Evolutionary conservation across 495 filamentous ascomycete species (phyloP), one percentile per base, ranked within the genome.

Genomic region (Podospora pseudoanserina): DNA sequence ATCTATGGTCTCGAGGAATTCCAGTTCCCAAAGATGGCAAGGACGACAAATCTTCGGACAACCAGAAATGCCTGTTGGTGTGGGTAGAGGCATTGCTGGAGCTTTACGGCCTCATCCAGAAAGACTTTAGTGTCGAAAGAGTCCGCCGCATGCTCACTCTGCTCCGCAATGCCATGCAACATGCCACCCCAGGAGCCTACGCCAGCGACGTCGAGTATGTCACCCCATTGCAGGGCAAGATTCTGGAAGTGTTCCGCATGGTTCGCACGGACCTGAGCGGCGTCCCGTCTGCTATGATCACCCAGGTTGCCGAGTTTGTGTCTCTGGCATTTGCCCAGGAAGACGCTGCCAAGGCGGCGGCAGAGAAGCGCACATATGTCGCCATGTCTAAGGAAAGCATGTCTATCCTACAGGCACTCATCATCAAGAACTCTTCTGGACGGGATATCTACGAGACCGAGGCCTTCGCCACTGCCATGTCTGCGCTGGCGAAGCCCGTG

Each of bases 301-400:
- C 81, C 49, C 86, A 89, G 59, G 82, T 94, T 18, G 84, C 91
- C 5, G 84, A 90, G 49, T 86, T 96, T 57, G 85, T 87, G 20
- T 87, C 86, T 0, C 74, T 99, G 16, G 86, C 92, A 3, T 92
- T 90, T 74, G 74, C 77, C 5, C 74, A 77, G 54, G 74, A 75
- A 5, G 68, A 76, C 30, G 39, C 73, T 4, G 69, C 74, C 23
- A 74, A 77, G 64, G 79, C 76, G 3, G 70, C 71, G 4, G 61
- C 77, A 2, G 77, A 79, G 66, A 86, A 82, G 68, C 88, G 90
- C 2, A 93, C 91, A 1, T 97, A 91, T 74, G 87, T 99, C 61
- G 93, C 95, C 19, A 86, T 98, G 73, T 93, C 93, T 0, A 92
- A 90, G 74, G 84, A 87, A 23, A 84, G 88, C 59, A 95, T 96